Conservation (phyloP, 2,329 filamentous ascomycete species). For the Beauveria sp. region DNA sequence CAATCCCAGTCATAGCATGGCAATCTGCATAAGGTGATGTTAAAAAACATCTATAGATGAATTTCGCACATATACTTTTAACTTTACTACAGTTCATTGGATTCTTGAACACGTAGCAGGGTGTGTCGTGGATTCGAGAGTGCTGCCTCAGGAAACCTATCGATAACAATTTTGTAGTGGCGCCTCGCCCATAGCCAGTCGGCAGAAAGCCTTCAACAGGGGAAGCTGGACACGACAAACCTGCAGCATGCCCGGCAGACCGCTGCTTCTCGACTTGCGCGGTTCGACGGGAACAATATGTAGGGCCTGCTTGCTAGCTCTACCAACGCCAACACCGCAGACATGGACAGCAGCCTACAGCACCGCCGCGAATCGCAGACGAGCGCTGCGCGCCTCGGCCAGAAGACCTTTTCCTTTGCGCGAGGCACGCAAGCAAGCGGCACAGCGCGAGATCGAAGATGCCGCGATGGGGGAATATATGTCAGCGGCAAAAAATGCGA, state of each 20-base stretch:
- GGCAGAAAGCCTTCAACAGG: not conserved
- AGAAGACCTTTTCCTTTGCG: conserved; percentile 1
- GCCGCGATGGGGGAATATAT: conserved; percentile 1
- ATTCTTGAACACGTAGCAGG: not conserved
- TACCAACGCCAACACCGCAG: conserved; percentile 22
- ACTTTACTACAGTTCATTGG: not conserved
- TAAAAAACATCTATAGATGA: not conserved
- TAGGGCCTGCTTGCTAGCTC: conserved; percentile 27
- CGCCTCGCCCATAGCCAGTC: not conserved
- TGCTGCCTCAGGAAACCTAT: conserved; percentile 4
- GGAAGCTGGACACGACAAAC: conserved; percentile 4
- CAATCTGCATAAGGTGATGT: not conserved
- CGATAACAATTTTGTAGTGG: conserved; percentile 8
- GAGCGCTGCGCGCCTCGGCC: conserved; percentile 13
- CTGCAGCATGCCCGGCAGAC: conserved; percentile 19
- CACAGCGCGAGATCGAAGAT: not conserved
- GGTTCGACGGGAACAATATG: conserved; percentile 30
- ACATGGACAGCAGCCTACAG: conserved; percentile 27
- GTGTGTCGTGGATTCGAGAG: conserved; percentile 10
- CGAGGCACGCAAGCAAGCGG: not conserved
- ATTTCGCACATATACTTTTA: not conserved
- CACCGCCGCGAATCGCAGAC: conserved; percentile 20
- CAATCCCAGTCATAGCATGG: not conserved
- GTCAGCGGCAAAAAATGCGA: not conserved
- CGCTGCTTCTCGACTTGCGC: conserved; percentile 27